These are phyloP conservation scores for Thelonectria blattea DNA, from an alignment of 2,329 filamentous ascomycete genomes.

Conservation along the genomic window DNA sequence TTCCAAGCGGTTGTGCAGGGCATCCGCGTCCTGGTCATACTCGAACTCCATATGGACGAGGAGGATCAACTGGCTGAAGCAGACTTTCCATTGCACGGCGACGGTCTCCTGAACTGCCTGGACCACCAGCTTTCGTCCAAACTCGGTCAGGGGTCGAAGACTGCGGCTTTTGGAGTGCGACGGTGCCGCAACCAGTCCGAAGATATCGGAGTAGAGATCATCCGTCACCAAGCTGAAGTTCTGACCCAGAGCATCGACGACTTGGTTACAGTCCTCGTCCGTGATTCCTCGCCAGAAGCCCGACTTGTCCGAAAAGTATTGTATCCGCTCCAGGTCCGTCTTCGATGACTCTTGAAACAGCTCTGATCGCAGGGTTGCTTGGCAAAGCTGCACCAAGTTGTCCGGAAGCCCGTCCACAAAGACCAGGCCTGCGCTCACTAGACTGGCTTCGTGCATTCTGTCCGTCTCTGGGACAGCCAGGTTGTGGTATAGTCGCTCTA, in stretches of 20 bases:
- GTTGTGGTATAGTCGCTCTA: slow-evolving; percentile 81
- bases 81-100: slow-evolving; percentile 72
- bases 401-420: slow-evolving; percentile 76
- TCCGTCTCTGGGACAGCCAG: slow-evolving; percentile 57
- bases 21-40: slow-evolving; percentile 74
- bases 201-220: slow-evolving; percentile 59
- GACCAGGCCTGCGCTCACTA: slow-evolving; percentile 72
- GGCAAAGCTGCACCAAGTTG: slow-evolving; percentile 70
- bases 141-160: slow-evolving; percentile 68
- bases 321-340: slow-evolving; percentile 75
- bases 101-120: slow-evolving; percentile 81
- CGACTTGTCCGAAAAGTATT: slow-evolving; percentile 78
- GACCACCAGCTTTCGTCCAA: slow-evolving; percentile 77
- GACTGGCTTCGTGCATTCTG: slow-evolving; percentile 60
- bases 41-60: slow-evolving; percentile 87
- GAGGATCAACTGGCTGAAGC: slow-evolving; percentile 83
- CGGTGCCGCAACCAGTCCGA: slow-evolving; percentile 52
- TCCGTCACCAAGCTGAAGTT: slow-evolving; percentile 65
- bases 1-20: slow-evolving; percentile 63
- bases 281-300: slow-evolving; percentile 80
- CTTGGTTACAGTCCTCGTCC: slow-evolving; percentile 77
- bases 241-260: slow-evolving; percentile 72
- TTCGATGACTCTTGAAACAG: slow-evolving; percentile 75
- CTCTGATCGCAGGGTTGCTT: slow-evolving; percentile 72
- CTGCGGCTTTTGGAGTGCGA: slow-evolving; percentile 54